Percentiles rank a stretch among this genome's conserved stretches.
phyloP scores from a whole-genome alignment of 2,329 filamentous ascomycete species.

The Fusarium newnesense region DNA sequence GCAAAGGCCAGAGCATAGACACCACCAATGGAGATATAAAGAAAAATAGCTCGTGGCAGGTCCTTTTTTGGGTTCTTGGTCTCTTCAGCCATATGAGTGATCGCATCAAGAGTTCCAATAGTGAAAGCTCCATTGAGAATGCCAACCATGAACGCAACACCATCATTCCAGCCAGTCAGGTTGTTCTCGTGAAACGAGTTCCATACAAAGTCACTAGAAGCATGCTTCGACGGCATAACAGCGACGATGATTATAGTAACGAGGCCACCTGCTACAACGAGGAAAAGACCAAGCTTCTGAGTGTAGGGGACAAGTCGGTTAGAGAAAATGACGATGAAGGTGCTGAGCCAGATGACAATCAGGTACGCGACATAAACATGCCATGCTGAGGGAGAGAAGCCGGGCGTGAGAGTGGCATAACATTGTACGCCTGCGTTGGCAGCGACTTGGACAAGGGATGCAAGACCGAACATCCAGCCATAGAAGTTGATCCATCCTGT shows the following conservation, averaged over 20 bases:
- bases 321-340: conserved; percentile 33
- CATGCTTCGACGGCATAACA: conserved; percentile 34
- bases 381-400: conserved; percentile 31
- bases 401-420: conserved; percentile 34
- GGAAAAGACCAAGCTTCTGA: conserved; percentile 37
- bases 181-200: conserved; percentile 41
- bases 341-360: conserved; percentile 35
- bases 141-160: conserved; percentile 40
- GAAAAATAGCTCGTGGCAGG: conserved; percentile 33
- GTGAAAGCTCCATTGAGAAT: conserved; percentile 42
- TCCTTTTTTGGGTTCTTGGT: conserved; percentile 32
- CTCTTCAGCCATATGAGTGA: conserved; percentile 44
- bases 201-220: conserved; percentile 38
- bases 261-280: conserved; percentile 37
- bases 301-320: conserved; percentile 41
- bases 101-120: conserved; percentile 39
- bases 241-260: conserved; percentile 39
- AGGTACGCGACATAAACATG: conserved; percentile 42
- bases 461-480: conserved; percentile 44
- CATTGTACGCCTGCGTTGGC: conserved; percentile 40
- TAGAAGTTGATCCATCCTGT: conserved; percentile 45
- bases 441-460: conserved; percentile 39
- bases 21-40: conserved; percentile 41
- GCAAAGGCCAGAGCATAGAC: conserved; percentile 39
- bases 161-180: conserved; percentile 39